phyloP scores from a whole-genome alignment of 2,329 filamentous ascomycete genomes.

The Clonostachys byssicola region DNA sequence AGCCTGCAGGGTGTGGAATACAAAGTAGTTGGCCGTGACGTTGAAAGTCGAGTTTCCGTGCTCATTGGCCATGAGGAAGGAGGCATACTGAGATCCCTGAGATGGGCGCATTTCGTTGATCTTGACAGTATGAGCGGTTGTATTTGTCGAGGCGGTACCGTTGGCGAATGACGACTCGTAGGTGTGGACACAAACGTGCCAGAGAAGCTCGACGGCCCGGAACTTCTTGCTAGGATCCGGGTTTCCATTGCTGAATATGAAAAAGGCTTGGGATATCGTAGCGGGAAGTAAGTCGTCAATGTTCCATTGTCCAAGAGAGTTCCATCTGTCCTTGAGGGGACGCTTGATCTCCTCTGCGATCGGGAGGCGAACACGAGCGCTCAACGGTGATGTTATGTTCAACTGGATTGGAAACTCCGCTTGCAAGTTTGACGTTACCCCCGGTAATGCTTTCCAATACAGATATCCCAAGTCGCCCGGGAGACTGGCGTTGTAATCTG shows the following conservation, averaged over 20 bases:
- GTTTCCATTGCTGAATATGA: constrained; percentile 1
- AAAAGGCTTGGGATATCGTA: constrained; percentile 1
- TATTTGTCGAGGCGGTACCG: neutral
- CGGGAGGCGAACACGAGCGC: no score
- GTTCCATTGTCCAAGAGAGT: neutral
- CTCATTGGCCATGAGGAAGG: neutral
- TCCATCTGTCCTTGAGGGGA: neutral
- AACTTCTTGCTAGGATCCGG: neutral
- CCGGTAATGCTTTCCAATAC: no score
- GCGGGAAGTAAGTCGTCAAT: constrained; percentile 1
- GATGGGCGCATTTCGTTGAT: neutral
- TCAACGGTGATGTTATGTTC: constrained; percentile 1
- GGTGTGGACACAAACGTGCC: constrained; percentile 7
- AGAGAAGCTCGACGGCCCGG: constrained; percentile 6
- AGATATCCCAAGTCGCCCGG: no score
- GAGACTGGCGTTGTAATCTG: no score
- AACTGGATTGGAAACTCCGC: no score
- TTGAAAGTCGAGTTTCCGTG: neutral
- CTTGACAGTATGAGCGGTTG: neutral
- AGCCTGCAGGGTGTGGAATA: neutral
- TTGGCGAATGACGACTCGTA: constrained; percentile 3
- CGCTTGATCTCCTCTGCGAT: no score
- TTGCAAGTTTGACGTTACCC: no score
- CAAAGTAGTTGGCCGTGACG: neutral
- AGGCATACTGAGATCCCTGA: neutral